Conservation (phyloP, 768 basidiomycete species). For the Psilocybe azurescens region DNA sequence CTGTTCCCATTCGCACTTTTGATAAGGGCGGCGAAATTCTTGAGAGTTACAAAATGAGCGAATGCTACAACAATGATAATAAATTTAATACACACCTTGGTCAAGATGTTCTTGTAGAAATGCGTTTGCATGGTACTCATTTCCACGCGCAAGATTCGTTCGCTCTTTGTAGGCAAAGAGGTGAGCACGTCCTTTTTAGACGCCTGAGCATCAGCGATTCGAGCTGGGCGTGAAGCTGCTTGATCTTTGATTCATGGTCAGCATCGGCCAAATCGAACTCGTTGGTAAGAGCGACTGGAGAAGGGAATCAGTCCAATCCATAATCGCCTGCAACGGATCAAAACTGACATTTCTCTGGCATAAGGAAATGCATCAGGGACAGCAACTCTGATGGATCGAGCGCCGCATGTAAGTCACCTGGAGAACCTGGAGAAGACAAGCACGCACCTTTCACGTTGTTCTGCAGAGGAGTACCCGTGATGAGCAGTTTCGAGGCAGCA, state of each 20-base stretch:
- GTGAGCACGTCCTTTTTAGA: constrained; percentile 96
- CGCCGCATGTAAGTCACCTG: constrained; percentile 1
- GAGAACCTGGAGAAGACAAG: neutral
- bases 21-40: constrained; percentile 91
- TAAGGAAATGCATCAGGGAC: constrained; percentile 98
- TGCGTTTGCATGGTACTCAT: constrained; percentile 97
- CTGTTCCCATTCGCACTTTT: constrained; percentile 89
- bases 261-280: constrained; percentile 95
- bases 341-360: constrained; percentile 93
- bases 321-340: neutral
- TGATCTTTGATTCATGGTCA: constrained; percentile 94
- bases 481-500: constrained; percentile 91
- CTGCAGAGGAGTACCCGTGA: constrained; percentile 97
- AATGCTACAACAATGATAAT: neutral
- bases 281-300: constrained; percentile 84
- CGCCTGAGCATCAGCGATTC: constrained; percentile 94
- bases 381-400: constrained; percentile 69
- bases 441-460: constrained; percentile 95
- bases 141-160: constrained; percentile 96
- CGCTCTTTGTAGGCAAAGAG: constrained; percentile 95
- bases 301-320: neutral
- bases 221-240: constrained; percentile 92
- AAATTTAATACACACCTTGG: constrained; percentile 60
- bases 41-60: constrained; percentile 32
- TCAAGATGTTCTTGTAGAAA: constrained; percentile 98